Evolutionary conservation across 1,284 basidiomycete species (phyloP), one percentile per base, ranked within the genome.

Genomic region (Spongispora temasekensis): DNA sequence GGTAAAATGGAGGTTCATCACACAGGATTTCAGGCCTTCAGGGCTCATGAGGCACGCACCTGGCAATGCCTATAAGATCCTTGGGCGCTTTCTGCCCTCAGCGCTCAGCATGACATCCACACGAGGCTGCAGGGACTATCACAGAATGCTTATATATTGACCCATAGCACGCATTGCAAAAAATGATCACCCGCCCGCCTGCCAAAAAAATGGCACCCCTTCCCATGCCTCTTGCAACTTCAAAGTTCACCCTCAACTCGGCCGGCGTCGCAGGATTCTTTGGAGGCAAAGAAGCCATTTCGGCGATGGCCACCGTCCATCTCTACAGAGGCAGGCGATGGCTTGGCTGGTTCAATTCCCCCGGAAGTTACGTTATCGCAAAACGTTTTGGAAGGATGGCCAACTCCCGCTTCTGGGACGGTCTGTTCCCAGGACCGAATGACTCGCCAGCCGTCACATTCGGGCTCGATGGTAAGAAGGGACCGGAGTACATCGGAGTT

Each of bases 271-370:
- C 67, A 23, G 72, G 70, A 1, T 68, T 66, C 23, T 76, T 74
- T 13, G 74, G 74, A 0, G 75, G 74, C 17, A 60, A 76, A 32
- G 71, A 74, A 54, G 75, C 71, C 5, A 61, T 75, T 35, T 63
- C 67, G 0, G 71, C 73, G 19, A 76, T 75, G 71, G 58, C 55
- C 10, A 69, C 68, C 7, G 63, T 76, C 32, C 67, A 71, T 31
- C 56, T 76, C 13, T 74, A 65, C 53, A 28, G 55, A 42, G 64
- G 64, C 4, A 66, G 67, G 42, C 68, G 62, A 6, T 75, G 65
- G 67, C 51, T 76, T n/a, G 73, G 73, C 4, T 75, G 75, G 75
- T 76, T 64, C 54, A 76, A 75, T 19, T 67, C 69, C 8, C 74
- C 73, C 4, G 73, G 73, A 17, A 68, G 71, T 53, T 74, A 71